Evolutionary conservation across 495 filamentous ascomycete species (phyloP).

Genomic region (Clavariopsis aquatica): DNA sequence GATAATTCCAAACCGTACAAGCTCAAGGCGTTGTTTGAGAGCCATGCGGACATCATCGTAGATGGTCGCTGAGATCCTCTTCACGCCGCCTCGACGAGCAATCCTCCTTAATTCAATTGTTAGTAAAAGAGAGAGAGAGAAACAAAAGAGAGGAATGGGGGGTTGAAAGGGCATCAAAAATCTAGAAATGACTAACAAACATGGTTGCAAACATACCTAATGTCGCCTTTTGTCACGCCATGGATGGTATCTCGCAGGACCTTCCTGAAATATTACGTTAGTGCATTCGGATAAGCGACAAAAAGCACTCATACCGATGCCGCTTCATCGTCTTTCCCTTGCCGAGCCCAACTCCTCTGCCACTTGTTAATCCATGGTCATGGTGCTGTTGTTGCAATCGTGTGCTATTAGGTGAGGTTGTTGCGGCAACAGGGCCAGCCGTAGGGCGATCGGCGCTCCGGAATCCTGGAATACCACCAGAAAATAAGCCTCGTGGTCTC

Average conservation of each 20-base stretch:
- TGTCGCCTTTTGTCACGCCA: slow-evolving; percentile 60
- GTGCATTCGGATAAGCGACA: not conserved
- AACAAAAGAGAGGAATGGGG: not conserved
- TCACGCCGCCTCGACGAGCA: slow-evolving; percentile 76
- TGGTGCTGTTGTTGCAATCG: not conserved
- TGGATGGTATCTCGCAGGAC: slow-evolving; percentile 99
- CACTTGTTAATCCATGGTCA: not conserved
- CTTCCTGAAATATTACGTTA: slow-evolving; percentile 60
- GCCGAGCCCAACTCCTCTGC: slow-evolving; percentile 24
- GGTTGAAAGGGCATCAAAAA: no score
- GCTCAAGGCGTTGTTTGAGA: slow-evolving; percentile 49
- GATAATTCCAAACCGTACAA: slow-evolving; percentile 11
- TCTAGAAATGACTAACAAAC: no score
- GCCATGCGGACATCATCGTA: slow-evolving; percentile 67
- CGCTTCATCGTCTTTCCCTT: slow-evolving; percentile 25
- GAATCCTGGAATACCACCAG: not conserved
- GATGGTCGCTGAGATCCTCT: slow-evolving; percentile 66
- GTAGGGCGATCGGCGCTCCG: not conserved
- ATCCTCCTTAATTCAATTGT: slow-evolving; percentile 58
- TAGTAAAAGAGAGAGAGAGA: not conserved
- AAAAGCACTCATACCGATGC: slow-evolving; percentile 24
- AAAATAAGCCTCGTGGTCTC: not conserved
- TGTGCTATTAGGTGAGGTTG: not conserved
- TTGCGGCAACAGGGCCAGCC: not conserved
- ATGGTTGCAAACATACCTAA: slow-evolving; percentile 23